Evolutionary conservation across 2,329 filamentous ascomycete genomes (phyloP), one percentile per base, ranked within the genome.

Genomic region (Aspergillus eucalypticola): DNA sequence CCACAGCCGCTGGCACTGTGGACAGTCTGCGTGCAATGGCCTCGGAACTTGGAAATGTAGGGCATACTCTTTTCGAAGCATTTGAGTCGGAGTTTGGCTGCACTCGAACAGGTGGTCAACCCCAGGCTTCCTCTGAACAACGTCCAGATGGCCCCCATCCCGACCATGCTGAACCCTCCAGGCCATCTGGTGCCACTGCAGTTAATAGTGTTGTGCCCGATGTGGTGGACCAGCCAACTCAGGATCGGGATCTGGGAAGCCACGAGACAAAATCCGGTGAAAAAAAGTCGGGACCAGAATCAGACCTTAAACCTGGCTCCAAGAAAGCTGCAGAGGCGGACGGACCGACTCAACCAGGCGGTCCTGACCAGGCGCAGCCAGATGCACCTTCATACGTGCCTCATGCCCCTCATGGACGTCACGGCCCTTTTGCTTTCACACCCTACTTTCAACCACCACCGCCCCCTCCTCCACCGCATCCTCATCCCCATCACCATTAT

Each of bases 1-100:
- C 73, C 46, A 67, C 74, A 11, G 69, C 76, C 21, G 74, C 77
- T 44, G 71, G 73, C 59, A 65, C 78, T 13, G 69, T 77, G 7
- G 69, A 73, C 35, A 70, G 73, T 25, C 67, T 82, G 38, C 76
- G 73, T 53, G 70, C 64, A 55, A 73, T 82, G 64, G 73, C 78
- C 3, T 66, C 69, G n/a, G 77, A 79, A 50, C 64, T 81, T 48
- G 75, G 76, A 49, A 67, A 78, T 48, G 71, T 77, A 53, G 72
- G 76, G 4, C 70, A 71, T 51, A 74, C 75, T 8, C 61, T 79
- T 17, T 75, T 76, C 56, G 63, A 74, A 6, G 68, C 73, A 0
- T 76, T 79, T 50, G 74, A 77, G 58, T 61, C 66, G 13, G 75
- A 76, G 50, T 70, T 76, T 54, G 67, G 69, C 21, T 68, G 67